These are phyloP conservation scores for Lachancea dasiensis DNA, from an alignment of 805 yeast genomes.

Conservation along the genomic window DNA sequence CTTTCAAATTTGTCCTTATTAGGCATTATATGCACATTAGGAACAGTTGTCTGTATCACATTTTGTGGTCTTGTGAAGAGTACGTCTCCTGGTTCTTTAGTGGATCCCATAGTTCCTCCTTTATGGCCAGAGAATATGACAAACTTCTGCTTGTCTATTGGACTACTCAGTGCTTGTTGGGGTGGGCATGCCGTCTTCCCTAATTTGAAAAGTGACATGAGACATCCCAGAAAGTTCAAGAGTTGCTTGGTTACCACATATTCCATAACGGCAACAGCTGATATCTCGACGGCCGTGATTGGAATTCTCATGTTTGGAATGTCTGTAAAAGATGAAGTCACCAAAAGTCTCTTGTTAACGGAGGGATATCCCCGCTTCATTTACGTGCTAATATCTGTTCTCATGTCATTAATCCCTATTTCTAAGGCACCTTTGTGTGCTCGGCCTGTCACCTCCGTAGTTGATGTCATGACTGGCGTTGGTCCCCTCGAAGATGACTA, in stretches of 20 bases:
- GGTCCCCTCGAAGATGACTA: conserved; percentile 20
- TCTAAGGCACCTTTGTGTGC: conserved; percentile 82
- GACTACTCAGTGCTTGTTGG: conserved; percentile 73
- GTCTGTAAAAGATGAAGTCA: conserved; percentile 61
- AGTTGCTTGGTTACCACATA: conserved; percentile 53
- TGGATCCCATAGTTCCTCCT: conserved; percentile 57
- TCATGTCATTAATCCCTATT: conserved; percentile 77
- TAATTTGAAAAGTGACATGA: conserved; percentile 65
- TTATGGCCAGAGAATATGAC: conserved; percentile 52
- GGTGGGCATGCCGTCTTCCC: conserved; percentile 84
- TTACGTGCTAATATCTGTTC: conserved; percentile 50
- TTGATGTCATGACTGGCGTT: conserved; percentile 47
- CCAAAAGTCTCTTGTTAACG: conserved; percentile 64
- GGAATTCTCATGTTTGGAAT: conserved; percentile 81
- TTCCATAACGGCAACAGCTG: conserved; percentile 52
- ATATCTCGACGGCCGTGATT: conserved; percentile 55
- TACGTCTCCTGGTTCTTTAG: conserved; percentile 67
- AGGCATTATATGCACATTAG: conserved; percentile 66
- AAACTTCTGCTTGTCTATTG: conserved; percentile 54
- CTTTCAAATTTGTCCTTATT: conserved; percentile 62
- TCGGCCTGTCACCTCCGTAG: conserved; percentile 69
- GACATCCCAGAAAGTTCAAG: conserved; percentile 52
- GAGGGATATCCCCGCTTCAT: conserved; percentile 62
- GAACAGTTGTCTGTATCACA: conserved; percentile 53
- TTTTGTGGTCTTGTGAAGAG: conserved; percentile 58